phyloP scores from a whole-genome alignment of 169 alveolate species.

The Eimeria maxima region DNA sequence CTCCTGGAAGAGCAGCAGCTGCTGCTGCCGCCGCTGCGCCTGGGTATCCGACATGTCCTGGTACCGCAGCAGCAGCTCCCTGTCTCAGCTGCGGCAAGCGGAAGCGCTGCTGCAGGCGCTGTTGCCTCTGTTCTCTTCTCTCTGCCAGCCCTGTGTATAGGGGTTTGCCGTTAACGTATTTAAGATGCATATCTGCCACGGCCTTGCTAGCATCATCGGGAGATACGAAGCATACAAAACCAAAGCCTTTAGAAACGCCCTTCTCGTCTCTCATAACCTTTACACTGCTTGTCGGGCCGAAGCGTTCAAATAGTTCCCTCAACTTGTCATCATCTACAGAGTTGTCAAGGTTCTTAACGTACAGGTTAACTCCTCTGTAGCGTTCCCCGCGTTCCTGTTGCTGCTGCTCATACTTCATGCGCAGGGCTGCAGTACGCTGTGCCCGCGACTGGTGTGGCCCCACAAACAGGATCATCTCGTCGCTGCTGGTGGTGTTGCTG shows the following conservation, averaged over 20 bases:
- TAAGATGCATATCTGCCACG: constrained; percentile 97
- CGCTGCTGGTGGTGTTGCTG: constrained; percentile 86
- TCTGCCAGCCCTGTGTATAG: constrained; percentile 97
- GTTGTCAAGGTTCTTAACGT: constrained; percentile 96
- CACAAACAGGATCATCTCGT: constrained; percentile 89
- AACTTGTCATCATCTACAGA: constrained; percentile 93
- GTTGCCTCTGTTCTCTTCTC: constrained; percentile 94
- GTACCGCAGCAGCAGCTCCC: constrained; percentile 63
- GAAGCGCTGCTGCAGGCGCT: constrained; percentile 94
- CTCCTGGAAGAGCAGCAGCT: not conserved
- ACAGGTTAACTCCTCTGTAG: constrained; percentile 94
- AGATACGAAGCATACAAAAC: constrained; percentile 97
- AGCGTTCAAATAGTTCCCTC: constrained; percentile 93
- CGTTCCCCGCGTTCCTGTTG: constrained; percentile 87
- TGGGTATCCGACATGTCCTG: constrained; percentile 18
- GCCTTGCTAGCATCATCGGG: constrained; percentile 99
- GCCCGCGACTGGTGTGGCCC: constrained; percentile 95
- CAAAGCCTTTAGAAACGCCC: constrained; percentile 98
- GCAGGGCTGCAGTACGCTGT: constrained; percentile 93
- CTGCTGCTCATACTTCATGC: constrained; percentile 91
- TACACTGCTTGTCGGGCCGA: constrained; percentile 95
- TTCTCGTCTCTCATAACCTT: constrained; percentile 96
- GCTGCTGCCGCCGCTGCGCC: constrained; percentile 15
- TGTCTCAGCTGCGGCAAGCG: constrained; percentile 89
- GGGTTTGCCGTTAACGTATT: constrained; percentile 93